phyloP scores from a whole-genome alignment of 2,329 filamentous ascomycete species.

The Paraphoma sp. region DNA sequence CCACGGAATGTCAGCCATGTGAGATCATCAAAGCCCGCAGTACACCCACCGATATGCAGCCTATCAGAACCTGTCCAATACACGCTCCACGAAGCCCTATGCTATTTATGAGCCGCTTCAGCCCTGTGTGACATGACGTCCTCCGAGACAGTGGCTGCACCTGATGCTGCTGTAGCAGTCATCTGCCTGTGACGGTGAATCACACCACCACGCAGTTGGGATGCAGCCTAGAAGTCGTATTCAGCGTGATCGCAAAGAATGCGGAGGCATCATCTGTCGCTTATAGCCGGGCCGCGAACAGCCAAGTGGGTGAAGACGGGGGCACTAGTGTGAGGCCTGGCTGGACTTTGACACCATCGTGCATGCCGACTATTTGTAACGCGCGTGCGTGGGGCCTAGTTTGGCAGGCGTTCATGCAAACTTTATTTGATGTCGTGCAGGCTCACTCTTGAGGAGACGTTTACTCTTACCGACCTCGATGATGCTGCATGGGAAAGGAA shows the following conservation, averaged over 20 bases:
- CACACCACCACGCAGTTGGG: slow-evolving; percentile 5
- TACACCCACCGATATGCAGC: slow-evolving; percentile 4
- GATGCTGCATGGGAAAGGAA: no score
- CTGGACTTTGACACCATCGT: slow-evolving; percentile 1
- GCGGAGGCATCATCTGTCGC: slow-evolving; percentile 9
- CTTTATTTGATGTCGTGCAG: slow-evolving; percentile 5
- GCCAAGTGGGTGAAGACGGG: slow-evolving; percentile 1
- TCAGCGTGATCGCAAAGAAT: slow-evolving; percentile 5
- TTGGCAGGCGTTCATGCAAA: not conserved
- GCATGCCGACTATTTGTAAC: slow-evolving; percentile 3
- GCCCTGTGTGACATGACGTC: slow-evolving; percentile 16
- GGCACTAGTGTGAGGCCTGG: slow-evolving; percentile 2
- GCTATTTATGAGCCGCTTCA: slow-evolving; percentile 11
- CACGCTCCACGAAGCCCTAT: slow-evolving; percentile 14
- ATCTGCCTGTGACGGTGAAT: slow-evolving; percentile 13
- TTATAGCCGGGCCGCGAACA: slow-evolving; percentile 30
- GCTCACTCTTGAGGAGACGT: slow-evolving; percentile 1
- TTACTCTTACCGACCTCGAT: not conserved
- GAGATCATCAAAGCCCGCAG: slow-evolving; percentile 25
- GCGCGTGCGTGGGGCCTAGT: not conserved
- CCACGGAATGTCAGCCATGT: slow-evolving; percentile 14
- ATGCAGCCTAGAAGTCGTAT: slow-evolving; percentile 8
- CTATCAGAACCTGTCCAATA: slow-evolving; percentile 18
- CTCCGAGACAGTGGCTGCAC: slow-evolving; percentile 11
- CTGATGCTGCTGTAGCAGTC: slow-evolving; percentile 4